Conservation (phyloP, 345 rosid genomes). For the Acer yangbiense region DNA sequence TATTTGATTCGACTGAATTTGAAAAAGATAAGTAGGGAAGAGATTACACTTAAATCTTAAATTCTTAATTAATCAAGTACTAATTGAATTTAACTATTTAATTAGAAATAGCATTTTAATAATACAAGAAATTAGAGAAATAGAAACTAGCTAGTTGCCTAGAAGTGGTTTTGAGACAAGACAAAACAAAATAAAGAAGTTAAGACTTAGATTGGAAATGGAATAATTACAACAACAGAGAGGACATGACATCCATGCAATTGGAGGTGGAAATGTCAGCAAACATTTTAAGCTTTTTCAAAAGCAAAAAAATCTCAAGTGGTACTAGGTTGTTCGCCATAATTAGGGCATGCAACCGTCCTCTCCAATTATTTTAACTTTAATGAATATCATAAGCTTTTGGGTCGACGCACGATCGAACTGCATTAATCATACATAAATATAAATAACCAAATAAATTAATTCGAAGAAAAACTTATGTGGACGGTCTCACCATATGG, state of each 20-base stretch:
- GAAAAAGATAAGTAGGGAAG: not conserved
- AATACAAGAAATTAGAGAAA: too few relatives aligned
- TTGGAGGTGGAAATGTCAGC: too few relatives aligned
- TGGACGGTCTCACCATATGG: too few relatives aligned
- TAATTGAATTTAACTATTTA: not conserved
- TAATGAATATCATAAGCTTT: not conserved
- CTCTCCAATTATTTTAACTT: conserved; percentile 22
- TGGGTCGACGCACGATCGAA: too few relatives aligned
- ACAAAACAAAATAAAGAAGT: too few relatives aligned
- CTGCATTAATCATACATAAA: not conserved
- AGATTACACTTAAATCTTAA: too few relatives aligned
- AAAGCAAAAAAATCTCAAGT: conserved; percentile 23
- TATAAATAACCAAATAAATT: not conserved
- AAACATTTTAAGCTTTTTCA: not conserved
- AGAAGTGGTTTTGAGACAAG: too few relatives aligned
- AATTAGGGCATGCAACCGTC: conserved; percentile 27
- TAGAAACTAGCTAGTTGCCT: too few relatives aligned
- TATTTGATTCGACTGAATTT: not conserved
- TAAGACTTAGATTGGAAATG: too few relatives aligned
- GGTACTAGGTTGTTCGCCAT: conserved; percentile 67
- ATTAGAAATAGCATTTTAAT: too few relatives aligned
- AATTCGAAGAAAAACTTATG: not conserved
- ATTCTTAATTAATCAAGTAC: not conserved
- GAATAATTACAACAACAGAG: too few relatives aligned
- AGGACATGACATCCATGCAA: too few relatives aligned